A percentile compares a stretch with the other conserved stretches of the same genome.
phyloP scores from a whole-genome alignment of 768 basidiomycete genomes.

The Nevesoporus exiguus region DNA sequence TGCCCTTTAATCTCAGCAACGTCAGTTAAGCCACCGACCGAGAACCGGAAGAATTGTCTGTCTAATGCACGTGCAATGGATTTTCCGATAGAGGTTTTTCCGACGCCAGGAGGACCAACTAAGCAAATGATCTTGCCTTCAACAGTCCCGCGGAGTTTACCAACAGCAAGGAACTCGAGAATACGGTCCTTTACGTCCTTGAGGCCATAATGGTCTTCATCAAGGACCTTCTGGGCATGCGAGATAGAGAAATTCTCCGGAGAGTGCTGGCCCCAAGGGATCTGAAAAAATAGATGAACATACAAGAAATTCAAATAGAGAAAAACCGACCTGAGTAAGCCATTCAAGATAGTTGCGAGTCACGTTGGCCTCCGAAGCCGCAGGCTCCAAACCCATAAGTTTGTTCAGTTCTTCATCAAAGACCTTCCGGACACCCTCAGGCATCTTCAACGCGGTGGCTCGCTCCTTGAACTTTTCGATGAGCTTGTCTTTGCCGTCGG shows the following conservation, averaged over 20 bases:
- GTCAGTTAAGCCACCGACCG: slow-evolving; percentile 93
- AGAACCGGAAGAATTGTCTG: slow-evolving; percentile 94
- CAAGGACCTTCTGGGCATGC: slow-evolving; percentile 79
- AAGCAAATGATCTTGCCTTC: slow-evolving; percentile 98
- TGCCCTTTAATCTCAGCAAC: slow-evolving; percentile 99
- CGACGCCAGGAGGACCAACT: slow-evolving; percentile 95
- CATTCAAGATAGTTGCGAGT: slow-evolving; percentile 94
- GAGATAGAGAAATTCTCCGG: slow-evolving; percentile 87
- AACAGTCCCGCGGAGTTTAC: slow-evolving; percentile 90
- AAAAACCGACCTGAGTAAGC: slow-evolving; percentile 65
- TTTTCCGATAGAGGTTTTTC: slow-evolving; percentile 96
- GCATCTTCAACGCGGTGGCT: slow-evolving; percentile 81
- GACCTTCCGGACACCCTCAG: slow-evolving; percentile 83
- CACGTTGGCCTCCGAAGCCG: slow-evolving; percentile 89
- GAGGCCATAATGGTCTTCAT: slow-evolving; percentile 93
- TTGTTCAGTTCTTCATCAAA: slow-evolving; percentile 96
- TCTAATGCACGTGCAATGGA: slow-evolving; percentile 89
- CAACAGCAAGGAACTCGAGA: slow-evolving; percentile 93
- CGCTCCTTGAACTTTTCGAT: slow-evolving; percentile 91
- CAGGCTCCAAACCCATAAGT: slow-evolving; percentile 84
- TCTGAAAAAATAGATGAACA: slow-evolving; percentile 39
- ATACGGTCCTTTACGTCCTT: slow-evolving; percentile 92
- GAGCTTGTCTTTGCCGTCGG: slow-evolving; percentile 90
- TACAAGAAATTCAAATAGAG: not conserved
- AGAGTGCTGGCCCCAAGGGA: slow-evolving; percentile 96